Base-by-base conservation (phyloP, 2,329 filamentous ascomycete species). In the Ploettnerulaceae sp. region DNA sequence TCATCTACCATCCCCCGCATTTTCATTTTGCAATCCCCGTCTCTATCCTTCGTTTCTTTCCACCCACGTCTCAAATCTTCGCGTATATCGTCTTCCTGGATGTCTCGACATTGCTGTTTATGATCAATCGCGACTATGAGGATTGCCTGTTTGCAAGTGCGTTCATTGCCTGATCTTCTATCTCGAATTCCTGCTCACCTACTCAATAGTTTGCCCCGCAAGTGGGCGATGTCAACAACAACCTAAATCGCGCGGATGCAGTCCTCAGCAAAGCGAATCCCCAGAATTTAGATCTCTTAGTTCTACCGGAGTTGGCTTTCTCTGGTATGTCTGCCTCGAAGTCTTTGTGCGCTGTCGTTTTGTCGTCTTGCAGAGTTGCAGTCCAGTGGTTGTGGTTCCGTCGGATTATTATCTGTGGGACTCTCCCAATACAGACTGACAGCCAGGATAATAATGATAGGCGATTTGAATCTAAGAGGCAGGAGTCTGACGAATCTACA, bases 221-320 rank as follows among this genome's bases (percentile, higher is more conserved):
- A 59, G 74, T 90, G 32, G 86, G 83, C 41, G 77, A 85, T 45
- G 68, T 87, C 25, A 68, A 85, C 57, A 77, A 84, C 51, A 91
- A 91, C 55, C 71, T 90, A 34, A 76, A 75, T 53, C 75, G 75
- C 14, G 86, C 86, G 50, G 80, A 89, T 54, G 66, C 72, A 0
- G 71, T 90, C 4, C 67, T 91, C 8, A 71, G 66, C 14, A 69
- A 61, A 21, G 74, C 76, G 0, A 66, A 72, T 5, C 67, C 72
- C 0, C 66, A 74, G 1, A 67, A 74, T n/a, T 57, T 90, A 1
- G 84, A 89, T 60, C 71, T 90, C 24, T 69, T 93, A 0, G 78
- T 91, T 0, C 67, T 91, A 0, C 86, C 87, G 0, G 87, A 91
- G 61, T 68, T 91, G 63, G 84, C 86, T 1, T 89, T 91, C 60